Evolutionary conservation across 2,329 filamentous ascomycete species (phyloP).

Genomic region (Talaromyces sp.): DNA sequence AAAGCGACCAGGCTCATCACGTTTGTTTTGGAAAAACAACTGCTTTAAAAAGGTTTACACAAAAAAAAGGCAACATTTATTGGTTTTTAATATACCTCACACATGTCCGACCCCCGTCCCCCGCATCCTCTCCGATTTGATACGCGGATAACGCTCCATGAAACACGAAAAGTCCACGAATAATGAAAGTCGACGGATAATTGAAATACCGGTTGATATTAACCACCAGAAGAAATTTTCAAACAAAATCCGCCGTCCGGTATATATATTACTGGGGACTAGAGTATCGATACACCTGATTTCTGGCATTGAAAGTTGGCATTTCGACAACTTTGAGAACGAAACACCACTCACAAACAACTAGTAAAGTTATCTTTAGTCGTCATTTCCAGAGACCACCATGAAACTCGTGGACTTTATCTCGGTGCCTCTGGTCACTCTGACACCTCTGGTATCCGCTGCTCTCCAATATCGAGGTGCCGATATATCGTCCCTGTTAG

Average conservation of each 20-base stretch:
- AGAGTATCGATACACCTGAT: too few species aligned
- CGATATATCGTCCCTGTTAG: constrained; percentile 64
- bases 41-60: background rate
- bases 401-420: background rate
- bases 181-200: background rate
- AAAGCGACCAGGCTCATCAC: too few species aligned
- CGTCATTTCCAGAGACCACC: background rate
- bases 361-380: background rate
- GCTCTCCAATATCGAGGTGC: constrained; percentile 61
- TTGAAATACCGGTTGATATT: background rate
- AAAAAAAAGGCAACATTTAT: background rate
- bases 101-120: background rate
- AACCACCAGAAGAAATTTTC: background rate
- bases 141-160: background rate
- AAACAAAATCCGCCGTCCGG: background rate
- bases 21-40: too few species aligned
- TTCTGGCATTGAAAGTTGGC: background rate
- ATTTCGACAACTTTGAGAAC: background rate
- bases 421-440: background rate
- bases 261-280: too few species aligned
- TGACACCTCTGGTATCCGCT: constrained; percentile 26
- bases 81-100: background rate
- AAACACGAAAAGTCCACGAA: background rate
- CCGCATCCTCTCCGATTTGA: background rate
- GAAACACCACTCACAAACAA: background rate